Base-by-base conservation (phyloP, 2,329 filamentous ascomycete genomes). In the Xylaria sp. region DNA sequence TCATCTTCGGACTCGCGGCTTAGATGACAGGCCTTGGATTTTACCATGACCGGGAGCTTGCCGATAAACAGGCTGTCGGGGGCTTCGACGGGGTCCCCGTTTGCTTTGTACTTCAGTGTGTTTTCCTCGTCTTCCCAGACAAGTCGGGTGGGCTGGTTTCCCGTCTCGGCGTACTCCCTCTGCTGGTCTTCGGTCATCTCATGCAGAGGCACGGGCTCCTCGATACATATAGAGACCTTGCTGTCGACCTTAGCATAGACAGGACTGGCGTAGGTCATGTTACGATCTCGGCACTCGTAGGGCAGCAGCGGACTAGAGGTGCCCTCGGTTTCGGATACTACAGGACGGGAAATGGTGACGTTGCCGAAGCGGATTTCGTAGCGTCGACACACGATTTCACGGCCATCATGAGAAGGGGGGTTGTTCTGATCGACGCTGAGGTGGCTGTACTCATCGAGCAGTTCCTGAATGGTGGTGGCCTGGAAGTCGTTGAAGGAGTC, bases 401-500 rank as follows among this genome's bases (percentile, higher is more conserved):
- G 89, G 75, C 93, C 93, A 68, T 93, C 89, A 65, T 89, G 87
- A 67, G 75, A 73, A 6, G 91, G 90, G 4, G 94, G 92, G 71
- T 94, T 91, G 70, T 94, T 95, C 80, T 97, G 93, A 78, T 99
- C 96, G 72, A 99, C 89, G n/a, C 93, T 94, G 70, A 98, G 91
- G 73, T 91, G 89, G 48, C 93, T 93, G 79, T 97, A 95, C 80
- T 98, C 96, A 76, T 94, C 91, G 68, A 99, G 92, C 68, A 99
- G 89, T 76, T 97, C 93, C 78, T 98, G 94, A 82, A 99, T 95
- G 0, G 94, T 97, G 26, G 93, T 94, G 68, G 92, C 90, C 66
- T 96, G 94, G 77, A 99, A 99, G 79, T 98, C 94, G 82, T 99
- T 94, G 82, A 97, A 99, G 0, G 97, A 99, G 80, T 98, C 95